Evolutionary conservation across 73 alveolate species (phyloP), one percentile per base, ranked within the genome.

Genomic region (Blepharisma japonicum): DNA sequence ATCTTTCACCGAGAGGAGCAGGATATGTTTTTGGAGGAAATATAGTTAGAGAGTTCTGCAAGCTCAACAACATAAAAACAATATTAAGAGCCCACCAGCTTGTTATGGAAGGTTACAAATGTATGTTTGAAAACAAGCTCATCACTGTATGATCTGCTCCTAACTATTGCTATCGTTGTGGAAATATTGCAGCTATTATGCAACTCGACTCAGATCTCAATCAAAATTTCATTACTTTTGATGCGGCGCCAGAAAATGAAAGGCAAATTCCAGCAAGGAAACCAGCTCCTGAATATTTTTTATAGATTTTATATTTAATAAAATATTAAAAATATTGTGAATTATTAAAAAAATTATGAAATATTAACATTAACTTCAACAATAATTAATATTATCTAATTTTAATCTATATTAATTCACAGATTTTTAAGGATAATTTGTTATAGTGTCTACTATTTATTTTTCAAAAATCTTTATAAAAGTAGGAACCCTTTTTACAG

Each of bases 281-380:
- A 84, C 98, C 98, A 39, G 98, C 96, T 68, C 99, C 99, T 7
- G 99, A 97, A 78, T 97, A 97, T 89, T 96, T 97, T 92, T 82
- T 97, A 77, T 97, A 61, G 47, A 61, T 25, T 18, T 11, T 20
- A 18, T 14, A 61, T 61, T n/a, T 61, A 53, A 1, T 53, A 53
- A 53, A 32, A 32, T 1, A 32, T 32, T 1, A 32, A 32, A 32
- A 87, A 86, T 66, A 86, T 86, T 55, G 80, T 78, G 7, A 81
- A 83, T 47, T 55, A 77, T 14, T 85, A 77, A 51, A 82, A 50
- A 14, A 50, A 50, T 50, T 50, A n/a, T n/a, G n/a, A n/a, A n/a
- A n/a, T n/a, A n/a, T n/a, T n/a, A n/a, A n/a, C n/a, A n/a, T n/a
- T n/a, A n/a, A n/a, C n/a, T n/a, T n/a, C n/a, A n/a, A n/a, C n/a